Evolutionary conservation across 495 filamentous ascomycete species (phyloP).

Genomic region (Saxophila tyrrhenica): DNA sequence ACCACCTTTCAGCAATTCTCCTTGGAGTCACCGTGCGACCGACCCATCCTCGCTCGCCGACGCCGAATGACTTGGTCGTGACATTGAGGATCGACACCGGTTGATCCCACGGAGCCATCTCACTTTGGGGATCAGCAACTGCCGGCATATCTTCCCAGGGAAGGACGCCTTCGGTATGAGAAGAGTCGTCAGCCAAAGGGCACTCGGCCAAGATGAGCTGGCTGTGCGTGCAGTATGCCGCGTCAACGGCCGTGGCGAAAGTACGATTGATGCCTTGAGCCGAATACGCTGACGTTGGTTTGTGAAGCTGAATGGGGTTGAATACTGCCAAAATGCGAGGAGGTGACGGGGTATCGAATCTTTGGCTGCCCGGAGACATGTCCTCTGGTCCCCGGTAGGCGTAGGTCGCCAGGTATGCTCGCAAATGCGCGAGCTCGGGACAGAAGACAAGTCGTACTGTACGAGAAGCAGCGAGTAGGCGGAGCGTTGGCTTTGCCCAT

Average conservation of each 20-base stretch:
- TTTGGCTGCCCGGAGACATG: neutral
- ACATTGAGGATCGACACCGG: slow-evolving; percentile 32
- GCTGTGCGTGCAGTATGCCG: slow-evolving; percentile 29
- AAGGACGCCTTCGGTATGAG: slow-evolving; percentile 17
- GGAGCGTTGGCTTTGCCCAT: slow-evolving; percentile 49
- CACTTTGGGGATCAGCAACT: slow-evolving; percentile 21
- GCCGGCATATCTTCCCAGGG: slow-evolving; percentile 25
- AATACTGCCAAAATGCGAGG: slow-evolving; percentile 45
- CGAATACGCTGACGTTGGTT: slow-evolving; percentile 66
- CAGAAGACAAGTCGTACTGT: slow-evolving; percentile 58
- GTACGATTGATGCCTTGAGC: slow-evolving; percentile 69
- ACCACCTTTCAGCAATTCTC: slow-evolving; percentile 62
- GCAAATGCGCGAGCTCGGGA: slow-evolving; percentile 62
- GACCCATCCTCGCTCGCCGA: slow-evolving; percentile 48
- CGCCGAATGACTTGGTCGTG: slow-evolving; percentile 30
- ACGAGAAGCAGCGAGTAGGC: slow-evolving; percentile 54
- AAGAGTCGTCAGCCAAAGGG: neutral
- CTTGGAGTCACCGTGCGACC: slow-evolving; percentile 57
- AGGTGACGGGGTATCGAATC: slow-evolving; percentile 2
- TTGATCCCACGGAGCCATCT: slow-evolving; percentile 25
- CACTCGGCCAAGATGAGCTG: slow-evolving; percentile 26
- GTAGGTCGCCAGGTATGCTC: slow-evolving; percentile 58
- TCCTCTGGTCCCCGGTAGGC: slow-evolving; percentile 10
- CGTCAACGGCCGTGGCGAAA: slow-evolving; percentile 55
- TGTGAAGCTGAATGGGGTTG: slow-evolving; percentile 56